Base-by-base conservation (phyloP, 148 eudicot genomes). In the Hydrangea macrophylla region DNA sequence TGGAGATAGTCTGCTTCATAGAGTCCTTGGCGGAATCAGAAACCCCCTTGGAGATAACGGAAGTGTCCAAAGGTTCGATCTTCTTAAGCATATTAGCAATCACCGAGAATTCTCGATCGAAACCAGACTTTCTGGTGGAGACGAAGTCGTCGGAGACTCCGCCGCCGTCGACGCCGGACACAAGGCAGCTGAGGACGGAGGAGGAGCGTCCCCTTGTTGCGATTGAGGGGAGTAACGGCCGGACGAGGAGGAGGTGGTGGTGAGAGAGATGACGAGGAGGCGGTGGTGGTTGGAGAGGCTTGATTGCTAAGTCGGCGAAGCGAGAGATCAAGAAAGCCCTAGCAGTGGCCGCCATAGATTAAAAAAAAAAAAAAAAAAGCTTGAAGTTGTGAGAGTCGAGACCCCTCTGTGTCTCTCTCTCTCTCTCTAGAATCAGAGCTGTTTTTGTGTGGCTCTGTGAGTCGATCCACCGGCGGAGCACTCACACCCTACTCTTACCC, bases 1-100 rank as follows among this genome's bases (percentile, higher is more conserved):
- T 78, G 0, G 97, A 89, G 22, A 92, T 87, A 18, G 95, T 92
- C 82, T 87, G 92, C 76, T 89, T 92, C 92, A 92, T 92, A 2
- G 90, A 80, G 27, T 92, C 92, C 67, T 85, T 92, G 0, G 89
- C 96, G 6, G 82, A 71, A 25, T 80, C 87, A 12, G 92, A 87
- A 17, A 92, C 89, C 13, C 87, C 87, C 50, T 89, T 80, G 9
- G 90, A 83, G 1, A 92, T 89, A 63, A 80, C 85, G 35, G 85
- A 80, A 4, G 69, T 78, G 62, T 92, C 90, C 0, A 92, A 65
- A 9, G 96, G 96, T 68, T 87, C 88, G 23, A 92, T 89, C 2
- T 78, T 78, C 80, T 79, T 85, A 57, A 92, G 62, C 90, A 92
- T 83, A 11, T 70, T 76, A 2, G 92, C 89, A 17, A 92, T 86